phyloP scores from a whole-genome alignment of 371 early-diverging fungal genomes.

The Mucor velutinosus region DNA sequence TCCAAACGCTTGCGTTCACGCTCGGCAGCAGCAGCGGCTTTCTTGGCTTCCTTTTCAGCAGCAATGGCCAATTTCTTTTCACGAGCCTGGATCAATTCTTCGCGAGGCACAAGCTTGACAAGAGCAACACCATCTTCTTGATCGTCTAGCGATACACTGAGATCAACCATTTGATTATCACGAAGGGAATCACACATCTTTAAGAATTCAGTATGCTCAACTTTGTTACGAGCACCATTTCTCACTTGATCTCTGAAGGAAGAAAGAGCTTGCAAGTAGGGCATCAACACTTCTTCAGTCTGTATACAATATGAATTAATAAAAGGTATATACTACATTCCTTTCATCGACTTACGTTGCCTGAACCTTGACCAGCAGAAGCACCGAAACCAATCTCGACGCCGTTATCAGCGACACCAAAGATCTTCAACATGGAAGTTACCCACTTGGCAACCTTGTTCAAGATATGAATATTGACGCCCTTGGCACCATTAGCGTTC shows the following conservation, averaged over 20 bases:
- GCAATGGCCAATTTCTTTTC: constrained; percentile 64
- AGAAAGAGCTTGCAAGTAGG: constrained; percentile 80
- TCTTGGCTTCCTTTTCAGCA: constrained; percentile 66
- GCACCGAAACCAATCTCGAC: constrained; percentile 60
- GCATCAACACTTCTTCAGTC: constrained; percentile 75
- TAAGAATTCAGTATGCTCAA: constrained; percentile 66
- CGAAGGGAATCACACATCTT: constrained; percentile 83
- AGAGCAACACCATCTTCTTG: constrained; percentile 91
- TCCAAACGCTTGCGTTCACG: constrained; percentile 70
- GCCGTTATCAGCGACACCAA: constrained; percentile 70
- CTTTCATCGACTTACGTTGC: constrained; percentile 29
- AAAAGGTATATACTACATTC: too few relatives aligned
- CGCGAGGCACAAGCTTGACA: constrained; percentile 86
- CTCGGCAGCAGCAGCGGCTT: constrained; percentile 65
- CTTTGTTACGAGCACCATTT: constrained; percentile 63
- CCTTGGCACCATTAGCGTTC: constrained; percentile 44
- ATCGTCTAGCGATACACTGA: constrained; percentile 92
- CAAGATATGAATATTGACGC: constrained; percentile 64
- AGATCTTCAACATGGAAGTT: constrained; percentile 73
- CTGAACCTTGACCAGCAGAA: constrained; percentile 33
- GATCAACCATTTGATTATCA: constrained; percentile 82
- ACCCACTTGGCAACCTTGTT: constrained; percentile 82
- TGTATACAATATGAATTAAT: constrained; percentile 9
- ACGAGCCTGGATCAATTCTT: constrained; percentile 68
- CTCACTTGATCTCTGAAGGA: constrained; percentile 90